Base-by-base conservation (phyloP, 2,329 filamentous ascomycete genomes). In the Claviceps sorghi region DNA sequence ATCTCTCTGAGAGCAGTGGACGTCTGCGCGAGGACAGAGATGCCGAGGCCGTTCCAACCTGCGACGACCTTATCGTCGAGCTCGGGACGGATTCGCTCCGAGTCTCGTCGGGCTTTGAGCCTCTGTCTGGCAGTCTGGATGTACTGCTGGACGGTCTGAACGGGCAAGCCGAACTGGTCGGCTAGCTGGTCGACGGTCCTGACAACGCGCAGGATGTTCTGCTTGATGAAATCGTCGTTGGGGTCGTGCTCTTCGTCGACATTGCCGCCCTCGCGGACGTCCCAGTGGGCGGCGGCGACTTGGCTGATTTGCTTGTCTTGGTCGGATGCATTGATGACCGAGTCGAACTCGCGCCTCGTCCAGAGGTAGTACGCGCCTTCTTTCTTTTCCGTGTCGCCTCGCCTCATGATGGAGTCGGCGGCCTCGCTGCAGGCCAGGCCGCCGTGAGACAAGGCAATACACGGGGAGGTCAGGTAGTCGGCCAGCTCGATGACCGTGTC, bases 351-450 rank as follows among this genome's bases (percentile, higher is more conserved):
- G 50, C 88, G 85, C 50, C 84, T 72, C 0, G 90, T 95, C 91
- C 91, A 98, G 3, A 96, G 79, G 61, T 97, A 96, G 64, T 88
- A 97, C 0, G 90, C 91, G 0, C 93, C 93, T 67, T 97, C 90
- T 36, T 86, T 80, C 72, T 90, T 89, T 51, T 94, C 86, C 4
- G 74, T 77, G 60, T 94, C 88, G 1, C 82, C 81, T n/a, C 77
- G 78, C 34, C 79, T 78, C 49, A 85, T 84, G 50, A 80, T 76
- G 1, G 89, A 95, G 65, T 96, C 90, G 0, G 93, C 90, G 54
- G 94, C 88, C 68, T 97, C 91, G 45, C 88, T 89, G 0, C 88
- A 88, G 59, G 84, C 84, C 65, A 96, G 93, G 0, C 85, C 89
- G 11, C 90, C 90, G 2, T 75, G 72, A 0, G 76, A 64, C 1